Evolutionary conservation across 2,329 filamentous ascomycete species (phyloP).

Genomic region (Aphanoascus verrucosus): DNA sequence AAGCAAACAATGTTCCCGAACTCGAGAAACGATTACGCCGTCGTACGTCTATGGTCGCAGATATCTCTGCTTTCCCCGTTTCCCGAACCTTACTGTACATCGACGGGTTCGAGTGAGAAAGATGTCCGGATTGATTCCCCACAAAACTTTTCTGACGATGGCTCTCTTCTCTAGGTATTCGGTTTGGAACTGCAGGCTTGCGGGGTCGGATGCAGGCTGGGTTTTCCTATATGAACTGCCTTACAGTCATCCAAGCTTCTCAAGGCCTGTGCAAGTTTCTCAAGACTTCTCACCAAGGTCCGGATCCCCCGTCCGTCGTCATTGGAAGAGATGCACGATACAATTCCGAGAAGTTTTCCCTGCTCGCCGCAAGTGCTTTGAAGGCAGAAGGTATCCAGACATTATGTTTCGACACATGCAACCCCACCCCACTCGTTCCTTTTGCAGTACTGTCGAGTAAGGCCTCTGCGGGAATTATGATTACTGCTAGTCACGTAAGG

Average conservation of each 20-base stretch:
- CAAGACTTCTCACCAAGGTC: constrained; percentile 34
- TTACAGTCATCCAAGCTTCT: constrained; percentile 53
- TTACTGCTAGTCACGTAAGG: constrained; percentile 50
- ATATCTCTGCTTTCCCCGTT: too few species aligned
- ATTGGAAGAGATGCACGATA: constrained; percentile 54
- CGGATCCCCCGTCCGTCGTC: constrained; percentile 42
- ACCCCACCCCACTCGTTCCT: constrained; percentile 52
- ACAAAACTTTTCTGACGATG: too few species aligned
- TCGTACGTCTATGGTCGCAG: constrained; percentile 28
- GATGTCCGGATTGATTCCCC: too few species aligned
- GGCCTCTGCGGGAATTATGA: constrained; percentile 52
- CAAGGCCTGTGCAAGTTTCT: constrained; percentile 55
- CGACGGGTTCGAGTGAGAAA: neutral
- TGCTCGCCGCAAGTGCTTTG: constrained; percentile 50
- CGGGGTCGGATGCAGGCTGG: constrained; percentile 56
- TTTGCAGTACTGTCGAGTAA: constrained; percentile 47
- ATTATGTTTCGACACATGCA: constrained; percentile 46
- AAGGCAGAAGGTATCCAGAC: constrained; percentile 48
- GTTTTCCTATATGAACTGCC: constrained; percentile 50
- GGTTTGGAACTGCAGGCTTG: constrained; percentile 53
- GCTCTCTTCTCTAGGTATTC: constrained; percentile 34
- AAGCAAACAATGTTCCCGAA: constrained; percentile 36
- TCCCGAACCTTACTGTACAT: neutral
- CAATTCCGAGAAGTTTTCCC: constrained; percentile 52
- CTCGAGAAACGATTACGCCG: constrained; percentile 44